Evolutionary conservation across 495 filamentous ascomycete species (phyloP).

Genomic region (Sordaria brevicollis): DNA sequence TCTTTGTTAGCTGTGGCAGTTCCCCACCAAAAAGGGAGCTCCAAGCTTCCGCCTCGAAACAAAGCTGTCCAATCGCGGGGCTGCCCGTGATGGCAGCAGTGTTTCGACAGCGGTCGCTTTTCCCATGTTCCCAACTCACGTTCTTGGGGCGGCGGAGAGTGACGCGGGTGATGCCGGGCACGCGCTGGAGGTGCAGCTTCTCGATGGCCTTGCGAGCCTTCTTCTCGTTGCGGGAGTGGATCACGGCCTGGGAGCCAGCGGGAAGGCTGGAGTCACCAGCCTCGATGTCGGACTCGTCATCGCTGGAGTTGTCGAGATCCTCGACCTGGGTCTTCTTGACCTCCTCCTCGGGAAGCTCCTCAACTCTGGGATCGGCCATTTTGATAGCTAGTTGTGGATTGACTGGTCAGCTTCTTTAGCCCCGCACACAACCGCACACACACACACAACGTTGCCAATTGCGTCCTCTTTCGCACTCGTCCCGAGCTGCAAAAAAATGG

Average conservation of each 20-base stretch:
- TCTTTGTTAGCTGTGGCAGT: constrained; percentile 15
- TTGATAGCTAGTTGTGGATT: constrained; percentile 14
- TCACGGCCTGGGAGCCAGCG: constrained; percentile 73
- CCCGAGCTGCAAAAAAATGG: constrained; percentile 2
- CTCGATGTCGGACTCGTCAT: constrained; percentile 62
- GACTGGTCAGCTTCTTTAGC: constrained; percentile 16
- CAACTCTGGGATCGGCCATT: constrained; percentile 96
- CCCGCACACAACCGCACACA: constrained; percentile 9
- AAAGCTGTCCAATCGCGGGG: neutral
- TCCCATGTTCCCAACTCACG: constrained; percentile 45
- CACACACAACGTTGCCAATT: neutral
- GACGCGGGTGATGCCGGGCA: constrained; percentile 94
- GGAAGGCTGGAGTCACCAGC: constrained; percentile 65
- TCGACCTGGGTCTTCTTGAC: constrained; percentile 73
- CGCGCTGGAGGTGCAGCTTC: constrained; percentile 93
- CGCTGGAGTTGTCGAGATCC: constrained; percentile 58
- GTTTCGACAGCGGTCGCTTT: neutral
- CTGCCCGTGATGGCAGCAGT: neutral
- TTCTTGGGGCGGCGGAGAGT: constrained; percentile 97
- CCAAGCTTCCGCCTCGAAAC: neutral
- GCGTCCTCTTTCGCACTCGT: neutral
- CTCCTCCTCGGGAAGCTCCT: constrained; percentile 91
- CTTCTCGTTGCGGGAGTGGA: constrained; percentile 99
- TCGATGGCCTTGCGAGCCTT: constrained; percentile 97
- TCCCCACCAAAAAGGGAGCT: neutral